Conservation (phyloP, 345 rosid species). For the Ceriops decandra region DNA sequence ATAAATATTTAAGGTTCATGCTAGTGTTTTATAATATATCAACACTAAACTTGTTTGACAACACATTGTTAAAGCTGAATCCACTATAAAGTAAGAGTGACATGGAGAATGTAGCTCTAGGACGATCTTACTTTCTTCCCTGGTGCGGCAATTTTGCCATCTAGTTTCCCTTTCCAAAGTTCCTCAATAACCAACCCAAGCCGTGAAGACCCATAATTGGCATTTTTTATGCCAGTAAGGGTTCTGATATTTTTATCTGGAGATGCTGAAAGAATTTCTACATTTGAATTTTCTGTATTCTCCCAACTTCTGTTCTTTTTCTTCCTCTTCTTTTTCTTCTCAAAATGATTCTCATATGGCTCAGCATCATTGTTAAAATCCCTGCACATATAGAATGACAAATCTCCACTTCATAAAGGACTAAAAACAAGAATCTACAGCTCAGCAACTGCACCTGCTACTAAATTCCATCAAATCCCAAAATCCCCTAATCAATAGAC, state of each 20-base stretch:
- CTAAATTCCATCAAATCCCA: not conserved
- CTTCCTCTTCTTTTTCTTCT: slow-evolving; percentile 35
- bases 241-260: not conserved
- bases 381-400: slow-evolving; percentile 8
- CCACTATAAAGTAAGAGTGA: not conserved
- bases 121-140: slow-evolving; percentile 45
- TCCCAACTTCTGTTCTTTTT: slow-evolving; percentile 19
- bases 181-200: slow-evolving; percentile 43
- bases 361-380: slow-evolving; percentile 1
- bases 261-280: slow-evolving; percentile 7
- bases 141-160: slow-evolving; percentile 40
- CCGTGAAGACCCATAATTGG: slow-evolving; percentile 19
- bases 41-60: not conserved
- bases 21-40: not conserved
- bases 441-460: not conserved
- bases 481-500: too few species aligned
- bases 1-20: too few species aligned
- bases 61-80: not conserved
- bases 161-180: slow-evolving; percentile 39
- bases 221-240: slow-evolving; percentile 11
- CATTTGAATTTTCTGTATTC: slow-evolving; percentile 16
- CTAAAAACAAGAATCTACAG: not conserved
- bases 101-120: not conserved
- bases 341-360: slow-evolving; percentile 11
- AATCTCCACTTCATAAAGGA: not conserved